Evolutionary conservation across 768 basidiomycete species (phyloP).

Genomic region (Termitomyces sp.): DNA sequence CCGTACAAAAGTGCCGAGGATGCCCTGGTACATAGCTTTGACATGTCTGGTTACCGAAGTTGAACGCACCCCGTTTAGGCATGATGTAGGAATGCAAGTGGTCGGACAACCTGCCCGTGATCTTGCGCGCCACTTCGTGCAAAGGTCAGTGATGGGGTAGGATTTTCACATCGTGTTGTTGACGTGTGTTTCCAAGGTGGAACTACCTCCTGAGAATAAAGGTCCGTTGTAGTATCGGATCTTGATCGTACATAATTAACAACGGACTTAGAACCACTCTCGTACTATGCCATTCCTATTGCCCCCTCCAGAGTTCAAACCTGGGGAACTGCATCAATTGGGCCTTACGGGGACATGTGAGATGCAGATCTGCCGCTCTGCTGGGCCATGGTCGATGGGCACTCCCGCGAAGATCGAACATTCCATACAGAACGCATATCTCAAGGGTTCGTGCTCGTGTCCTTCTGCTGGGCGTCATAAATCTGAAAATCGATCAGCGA

Average conservation of each 20-base stretch:
- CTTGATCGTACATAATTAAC: conserved; percentile 4
- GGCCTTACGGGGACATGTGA: conserved; percentile 95
- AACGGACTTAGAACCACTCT: conserved; percentile 70
- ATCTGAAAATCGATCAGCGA: conserved; percentile 46
- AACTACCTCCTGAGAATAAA: conserved; percentile 92
- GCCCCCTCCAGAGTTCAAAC: conserved; percentile 89
- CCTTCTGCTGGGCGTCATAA: not conserved
- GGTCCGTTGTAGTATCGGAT: conserved; percentile 36
- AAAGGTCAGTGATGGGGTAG: conserved; percentile 49
- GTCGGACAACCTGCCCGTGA: conserved; percentile 96
- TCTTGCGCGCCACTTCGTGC: conserved; percentile 89
- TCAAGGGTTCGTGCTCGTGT: conserved; percentile 55
- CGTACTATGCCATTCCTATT: conserved; percentile 88
- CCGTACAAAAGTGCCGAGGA: conserved; percentile 79
- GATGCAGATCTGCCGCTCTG: conserved; percentile 92
- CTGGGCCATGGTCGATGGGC: conserved; percentile 95
- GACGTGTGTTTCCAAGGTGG: conserved; percentile 53
- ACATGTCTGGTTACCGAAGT: not conserved
- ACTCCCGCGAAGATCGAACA: conserved; percentile 80
- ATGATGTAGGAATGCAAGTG: conserved; percentile 94
- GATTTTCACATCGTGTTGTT: conserved; percentile 9
- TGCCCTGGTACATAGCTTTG: conserved; percentile 76
- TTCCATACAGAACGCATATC: conserved; percentile 92
- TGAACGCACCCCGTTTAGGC: conserved; percentile 44
- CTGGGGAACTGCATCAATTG: conserved; percentile 68